Percentiles rank a stretch among this genome's conserved stretches.
Evolutionary conservation across 768 basidiomycete species (phyloP).

Genomic region (Serendipita vermifera): DNA sequence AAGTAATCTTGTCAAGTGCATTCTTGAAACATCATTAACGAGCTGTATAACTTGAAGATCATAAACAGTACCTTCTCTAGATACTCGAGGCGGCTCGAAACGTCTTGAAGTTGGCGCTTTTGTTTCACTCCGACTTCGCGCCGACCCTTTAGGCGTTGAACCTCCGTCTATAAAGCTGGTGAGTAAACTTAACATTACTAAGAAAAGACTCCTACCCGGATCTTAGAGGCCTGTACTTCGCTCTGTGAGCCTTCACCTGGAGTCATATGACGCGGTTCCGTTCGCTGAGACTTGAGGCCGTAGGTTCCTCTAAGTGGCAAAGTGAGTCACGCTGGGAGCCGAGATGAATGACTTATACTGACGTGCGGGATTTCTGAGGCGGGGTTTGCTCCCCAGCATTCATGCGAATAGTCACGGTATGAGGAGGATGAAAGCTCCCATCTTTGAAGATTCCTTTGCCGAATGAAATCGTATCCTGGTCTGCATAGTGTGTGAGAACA

Average conservation of each 20-base stretch:
- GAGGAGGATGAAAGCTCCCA: neutral
- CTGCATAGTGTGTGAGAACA: no score
- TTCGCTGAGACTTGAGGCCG: neutral
- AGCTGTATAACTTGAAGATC: neutral
- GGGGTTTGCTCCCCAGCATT: neutral
- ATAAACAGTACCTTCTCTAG: neutral
- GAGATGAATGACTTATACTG: neutral
- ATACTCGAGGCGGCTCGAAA: neutral
- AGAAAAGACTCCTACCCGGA: neutral
- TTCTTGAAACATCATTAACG: neutral
- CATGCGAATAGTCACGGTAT: neutral
- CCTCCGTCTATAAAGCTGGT: neutral
- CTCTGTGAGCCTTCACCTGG: neutral
- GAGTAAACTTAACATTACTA: neutral
- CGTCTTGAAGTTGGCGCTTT: neutral
- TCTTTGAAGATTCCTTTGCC: slow-evolving; percentile 7
- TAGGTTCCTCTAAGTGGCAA: neutral
- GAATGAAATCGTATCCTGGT: neutral
- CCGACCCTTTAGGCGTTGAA: neutral
- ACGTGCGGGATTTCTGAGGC: neutral
- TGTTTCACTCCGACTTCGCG: neutral
- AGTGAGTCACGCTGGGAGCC: neutral
- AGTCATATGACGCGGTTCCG: neutral
- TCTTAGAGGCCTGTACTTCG: neutral
- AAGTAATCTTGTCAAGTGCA: neutral